Percentiles rank a stretch among this genome's conserved stretches.
Conservation (phyloP, 2,329 filamentous ascomycete species). For the Penicillium corylophilum region DNA sequence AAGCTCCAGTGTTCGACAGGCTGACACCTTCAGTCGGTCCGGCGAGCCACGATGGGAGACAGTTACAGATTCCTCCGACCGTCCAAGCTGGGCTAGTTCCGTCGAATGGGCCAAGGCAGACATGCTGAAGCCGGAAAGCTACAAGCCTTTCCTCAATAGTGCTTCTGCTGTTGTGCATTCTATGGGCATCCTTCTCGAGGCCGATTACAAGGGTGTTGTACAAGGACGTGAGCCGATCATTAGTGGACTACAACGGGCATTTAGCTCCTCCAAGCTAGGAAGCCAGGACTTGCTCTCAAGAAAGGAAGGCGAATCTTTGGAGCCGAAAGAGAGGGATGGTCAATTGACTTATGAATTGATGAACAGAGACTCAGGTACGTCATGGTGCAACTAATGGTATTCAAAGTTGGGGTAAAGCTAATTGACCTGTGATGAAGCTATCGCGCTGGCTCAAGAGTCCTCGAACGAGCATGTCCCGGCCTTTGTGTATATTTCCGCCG, state of each 20-base stretch:
- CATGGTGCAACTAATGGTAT: background rate
- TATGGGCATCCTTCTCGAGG: conserved; percentile 94
- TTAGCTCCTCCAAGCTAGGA: conserved; percentile 62
- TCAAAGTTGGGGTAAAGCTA: conserved; percentile 2
- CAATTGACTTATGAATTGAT: conserved; percentile 95
- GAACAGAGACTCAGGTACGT: conserved; percentile 75
- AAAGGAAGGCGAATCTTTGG: conserved; percentile 59
- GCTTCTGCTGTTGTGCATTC: conserved; percentile 88
- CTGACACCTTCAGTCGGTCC: conserved; percentile 65
- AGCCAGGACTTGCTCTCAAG: conserved; percentile 70
- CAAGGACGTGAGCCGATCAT: conserved; percentile 81
- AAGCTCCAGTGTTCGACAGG: background rate
- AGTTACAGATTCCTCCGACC: conserved; percentile 67
- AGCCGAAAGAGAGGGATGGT: conserved; percentile 64
- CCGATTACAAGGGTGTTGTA: conserved; percentile 93
- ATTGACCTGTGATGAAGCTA: conserved; percentile 54
- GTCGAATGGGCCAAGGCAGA: conserved; percentile 88
- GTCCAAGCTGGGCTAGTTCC: conserved; percentile 76
- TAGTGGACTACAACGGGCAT: conserved; percentile 73
- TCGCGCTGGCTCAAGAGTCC: conserved; percentile 78
- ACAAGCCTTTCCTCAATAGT: conserved; percentile 70
- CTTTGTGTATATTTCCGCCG: conserved; percentile 88
- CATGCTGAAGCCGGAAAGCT: conserved; percentile 78
- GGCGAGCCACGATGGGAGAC: conserved; percentile 83
- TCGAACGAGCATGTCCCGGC: conserved; percentile 61